Conservation (phyloP, 1,284 basidiomycete species). For the Fomitopsis schrenkii region DNA sequence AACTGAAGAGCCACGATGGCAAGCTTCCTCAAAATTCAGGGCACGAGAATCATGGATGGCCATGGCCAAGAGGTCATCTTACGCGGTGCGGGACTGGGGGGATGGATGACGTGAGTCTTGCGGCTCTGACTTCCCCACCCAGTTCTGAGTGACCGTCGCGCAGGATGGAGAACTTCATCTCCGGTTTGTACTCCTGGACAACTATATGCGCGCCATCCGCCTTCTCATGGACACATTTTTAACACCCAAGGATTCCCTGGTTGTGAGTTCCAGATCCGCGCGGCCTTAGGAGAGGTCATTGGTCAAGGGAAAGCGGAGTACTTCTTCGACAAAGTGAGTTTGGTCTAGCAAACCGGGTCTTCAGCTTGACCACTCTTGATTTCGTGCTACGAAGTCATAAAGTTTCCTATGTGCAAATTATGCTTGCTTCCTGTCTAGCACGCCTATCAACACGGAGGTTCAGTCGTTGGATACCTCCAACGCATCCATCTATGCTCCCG, state of each 20-base stretch:
- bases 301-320: constrained; percentile 67
- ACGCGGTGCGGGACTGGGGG: constrained; percentile 65
- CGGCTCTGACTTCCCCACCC: not conserved
- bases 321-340: constrained; percentile 73
- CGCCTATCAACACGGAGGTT: not conserved
- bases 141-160: not conserved
- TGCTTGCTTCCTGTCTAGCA: not conserved
- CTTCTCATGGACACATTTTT: not conserved
- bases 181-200: constrained; percentile 26
- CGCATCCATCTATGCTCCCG: too few species aligned
- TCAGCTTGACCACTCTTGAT: too few species aligned
- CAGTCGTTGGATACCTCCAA: not conserved
- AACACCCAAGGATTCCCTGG: constrained; percentile 46
- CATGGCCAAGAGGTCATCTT: constrained; percentile 54
- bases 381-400: too few species aligned
- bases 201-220: not conserved
- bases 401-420: too few species aligned
- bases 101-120: constrained; percentile 62
- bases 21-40: constrained; percentile 49
- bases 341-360: too few species aligned
- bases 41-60: constrained; percentile 53
- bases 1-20: constrained; percentile 9
- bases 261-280: constrained; percentile 64
- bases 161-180: constrained; percentile 65
- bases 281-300: constrained; percentile 60